Percentiles rank a stretch among this genome's conserved stretches.
Evolutionary conservation across 805 yeast genomes (phyloP).

Genomic region (Candida odintsovae): DNA sequence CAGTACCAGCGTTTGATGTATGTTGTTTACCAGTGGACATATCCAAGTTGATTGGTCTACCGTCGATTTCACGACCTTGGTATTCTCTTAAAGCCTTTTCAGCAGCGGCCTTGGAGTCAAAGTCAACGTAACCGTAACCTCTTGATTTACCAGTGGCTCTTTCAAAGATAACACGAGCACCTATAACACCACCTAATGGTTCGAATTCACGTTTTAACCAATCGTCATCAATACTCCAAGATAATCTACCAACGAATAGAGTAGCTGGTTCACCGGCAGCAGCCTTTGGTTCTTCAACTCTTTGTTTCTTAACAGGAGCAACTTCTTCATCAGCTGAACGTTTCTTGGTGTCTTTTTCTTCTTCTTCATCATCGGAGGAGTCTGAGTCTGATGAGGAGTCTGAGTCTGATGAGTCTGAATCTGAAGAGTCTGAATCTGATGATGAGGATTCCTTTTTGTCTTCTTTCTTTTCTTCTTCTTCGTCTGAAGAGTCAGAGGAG

Average conservation of each 20-base stretch:
- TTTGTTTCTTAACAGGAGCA: constrained; percentile 30
- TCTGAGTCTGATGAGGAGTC: constrained; percentile 12
- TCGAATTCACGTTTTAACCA: constrained; percentile 89
- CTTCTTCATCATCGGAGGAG: constrained; percentile 18
- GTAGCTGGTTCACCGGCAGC: constrained; percentile 67
- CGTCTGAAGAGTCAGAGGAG: constrained; percentile 17
- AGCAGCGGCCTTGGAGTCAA: constrained; percentile 69
- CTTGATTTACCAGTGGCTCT: constrained; percentile 88
- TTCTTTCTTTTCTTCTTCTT: constrained; percentile 16
- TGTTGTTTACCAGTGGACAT: constrained; percentile 81
- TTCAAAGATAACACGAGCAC: constrained; percentile 93
- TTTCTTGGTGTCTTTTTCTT: constrained; percentile 28
- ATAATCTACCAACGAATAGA: constrained; percentile 91
- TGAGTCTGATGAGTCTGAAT: constrained; percentile 15
- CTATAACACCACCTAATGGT: constrained; percentile 68
- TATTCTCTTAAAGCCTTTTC: constrained; percentile 77
- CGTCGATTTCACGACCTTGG: constrained; percentile 95
- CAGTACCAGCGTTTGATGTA: constrained; percentile 43
- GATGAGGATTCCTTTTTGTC: constrained; percentile 13
- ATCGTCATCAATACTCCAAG: constrained; percentile 95
- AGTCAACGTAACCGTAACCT: constrained; percentile 98
- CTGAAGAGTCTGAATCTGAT: constrained; percentile 19
- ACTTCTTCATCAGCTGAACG: constrained; percentile 31
- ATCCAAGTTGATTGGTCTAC: constrained; percentile 93
- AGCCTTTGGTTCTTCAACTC: constrained; percentile 32